These are phyloP conservation scores for Phytophthora pluvialis DNA, from an alignment of 352 stramenopile genomes.

Conservation along the genomic window DNA sequence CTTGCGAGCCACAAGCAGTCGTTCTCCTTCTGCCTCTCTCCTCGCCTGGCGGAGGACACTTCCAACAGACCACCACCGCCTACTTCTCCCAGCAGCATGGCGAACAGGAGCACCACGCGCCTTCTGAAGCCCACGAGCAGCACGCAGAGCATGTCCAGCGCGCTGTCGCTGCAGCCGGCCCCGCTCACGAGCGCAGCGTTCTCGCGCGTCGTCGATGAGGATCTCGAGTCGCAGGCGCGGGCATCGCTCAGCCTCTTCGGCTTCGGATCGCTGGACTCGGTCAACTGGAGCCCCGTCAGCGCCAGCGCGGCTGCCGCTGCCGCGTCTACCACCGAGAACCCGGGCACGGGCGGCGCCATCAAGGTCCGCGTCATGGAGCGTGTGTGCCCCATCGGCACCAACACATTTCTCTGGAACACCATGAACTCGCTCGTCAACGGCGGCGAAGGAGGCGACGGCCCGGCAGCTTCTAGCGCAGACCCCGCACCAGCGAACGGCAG, in stretches of 20 bases:
- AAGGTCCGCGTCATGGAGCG: conserved; percentile 60
- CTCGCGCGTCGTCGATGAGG: conserved; percentile 48
- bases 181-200: conserved; percentile 40
- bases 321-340: conserved; percentile 21
- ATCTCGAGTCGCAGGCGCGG: conserved; percentile 69
- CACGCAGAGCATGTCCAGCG: conserved; percentile 51
- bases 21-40: conserved; percentile 14
- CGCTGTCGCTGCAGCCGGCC: conserved; percentile 48
- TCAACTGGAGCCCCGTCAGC: conserved; percentile 67
- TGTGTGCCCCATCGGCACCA: conserved; percentile 67
- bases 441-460: conserved; percentile 30
- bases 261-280: conserved; percentile 62
- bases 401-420: conserved; percentile 66
- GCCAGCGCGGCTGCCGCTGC: conserved; percentile 34
- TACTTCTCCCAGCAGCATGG: conserved; percentile 18
- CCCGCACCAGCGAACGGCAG: conserved; percentile 14
- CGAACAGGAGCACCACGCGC: conserved; percentile 27
- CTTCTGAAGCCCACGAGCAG: conserved; percentile 41
- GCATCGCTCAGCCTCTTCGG: conserved; percentile 73
- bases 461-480: conserved; percentile 16
- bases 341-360: conserved; percentile 30
- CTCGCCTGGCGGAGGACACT: conserved; percentile 1
- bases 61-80: conserved; percentile 10
- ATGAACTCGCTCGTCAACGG: conserved; percentile 52
- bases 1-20: conserved; percentile 23